These are phyloP conservation scores for Wickerhamomyces sydowiorum DNA, from an alignment of 805 yeast species.

Conservation along the genomic window DNA sequence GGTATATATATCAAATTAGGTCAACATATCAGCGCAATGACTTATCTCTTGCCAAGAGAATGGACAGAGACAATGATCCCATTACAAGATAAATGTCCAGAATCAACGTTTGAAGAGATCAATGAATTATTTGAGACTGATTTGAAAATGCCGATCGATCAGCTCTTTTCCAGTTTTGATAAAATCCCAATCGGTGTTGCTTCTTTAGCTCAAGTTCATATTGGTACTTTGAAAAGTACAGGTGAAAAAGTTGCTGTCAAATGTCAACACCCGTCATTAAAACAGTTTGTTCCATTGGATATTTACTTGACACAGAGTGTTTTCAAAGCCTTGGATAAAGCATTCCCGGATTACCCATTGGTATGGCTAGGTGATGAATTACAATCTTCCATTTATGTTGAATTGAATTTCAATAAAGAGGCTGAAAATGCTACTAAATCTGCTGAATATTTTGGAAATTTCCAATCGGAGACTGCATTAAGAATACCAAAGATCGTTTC, in stretches of 20 bases:
- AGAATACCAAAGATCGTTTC: constrained; percentile 68
- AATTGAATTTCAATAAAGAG: constrained; percentile 82
- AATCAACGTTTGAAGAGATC: constrained; percentile 66
- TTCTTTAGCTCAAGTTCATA: constrained; percentile 92
- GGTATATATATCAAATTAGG: constrained; percentile 94
- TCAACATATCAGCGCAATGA: constrained; percentile 89
- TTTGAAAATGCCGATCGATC: constrained; percentile 53
- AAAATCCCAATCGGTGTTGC: constrained; percentile 89
- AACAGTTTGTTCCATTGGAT: constrained; percentile 88
- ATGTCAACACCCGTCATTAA: constrained; percentile 85
- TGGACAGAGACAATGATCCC: constrained; percentile 97
- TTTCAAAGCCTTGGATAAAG: constrained; percentile 63
- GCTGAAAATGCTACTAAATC: constrained; percentile 78
- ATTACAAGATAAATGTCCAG: constrained; percentile 85
- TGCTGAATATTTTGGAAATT: constrained; percentile 54
- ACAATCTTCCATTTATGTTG: constrained; percentile 82
- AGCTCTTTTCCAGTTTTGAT: constrained; percentile 61
- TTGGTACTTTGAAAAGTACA: constrained; percentile 50
- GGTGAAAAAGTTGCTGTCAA: constrained; percentile 87
- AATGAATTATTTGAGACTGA: constrained; percentile 62
- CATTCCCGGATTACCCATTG: constrained; percentile 91
- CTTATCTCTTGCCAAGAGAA: constrained; percentile 83
- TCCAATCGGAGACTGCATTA: constrained; percentile 61
- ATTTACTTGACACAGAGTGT: constrained; percentile 71
- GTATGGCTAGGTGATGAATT: constrained; percentile 96